Evolutionary conservation across 352 stramenopile species (phyloP).

Genomic region (Phytopythium sindhum): DNA sequence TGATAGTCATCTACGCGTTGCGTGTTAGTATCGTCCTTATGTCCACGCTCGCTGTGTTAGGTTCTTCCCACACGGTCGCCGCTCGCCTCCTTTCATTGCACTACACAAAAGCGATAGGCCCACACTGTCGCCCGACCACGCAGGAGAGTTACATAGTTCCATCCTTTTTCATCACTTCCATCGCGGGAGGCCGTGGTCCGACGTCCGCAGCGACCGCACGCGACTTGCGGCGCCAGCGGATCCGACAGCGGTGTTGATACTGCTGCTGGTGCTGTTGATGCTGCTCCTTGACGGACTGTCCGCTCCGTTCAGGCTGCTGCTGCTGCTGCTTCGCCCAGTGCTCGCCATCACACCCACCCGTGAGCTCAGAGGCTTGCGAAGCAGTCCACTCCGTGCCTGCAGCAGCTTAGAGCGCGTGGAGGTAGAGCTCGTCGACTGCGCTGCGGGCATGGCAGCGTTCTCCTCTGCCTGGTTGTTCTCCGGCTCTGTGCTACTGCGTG

Average conservation of each 20-base stretch:
- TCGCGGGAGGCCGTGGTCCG: neutral
- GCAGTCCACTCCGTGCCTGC: neutral
- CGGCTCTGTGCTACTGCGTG: conserved; percentile 21
- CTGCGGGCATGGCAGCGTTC: conserved; percentile 10
- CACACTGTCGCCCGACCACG: too few species aligned
- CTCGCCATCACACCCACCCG: neutral
- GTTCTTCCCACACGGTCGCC: neutral
- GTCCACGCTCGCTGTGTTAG: neutral
- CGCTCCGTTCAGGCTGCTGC: neutral
- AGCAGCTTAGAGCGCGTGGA: conserved; percentile 4
- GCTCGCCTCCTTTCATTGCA: neutral
- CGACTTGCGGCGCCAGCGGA: neutral
- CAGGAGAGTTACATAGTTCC: conserved; percentile 4
- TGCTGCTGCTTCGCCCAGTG: neutral
- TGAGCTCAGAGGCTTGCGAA: conserved; percentile 2
- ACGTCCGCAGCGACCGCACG: neutral
- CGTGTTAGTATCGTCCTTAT: neutral
- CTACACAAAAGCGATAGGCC: neutral
- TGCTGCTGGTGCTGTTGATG: conserved; percentile 1
- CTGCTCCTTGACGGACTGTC: conserved; percentile 10
- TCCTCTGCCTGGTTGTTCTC: conserved; percentile 36
- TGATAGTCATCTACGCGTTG: neutral
- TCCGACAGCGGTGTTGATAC: neutral
- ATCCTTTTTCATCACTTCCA: conserved; percentile 5
- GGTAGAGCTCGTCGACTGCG: conserved; percentile 5